Evolutionary conservation across 2,329 filamentous ascomycete genomes (phyloP).

Genomic region (Fusarium sp.): DNA sequence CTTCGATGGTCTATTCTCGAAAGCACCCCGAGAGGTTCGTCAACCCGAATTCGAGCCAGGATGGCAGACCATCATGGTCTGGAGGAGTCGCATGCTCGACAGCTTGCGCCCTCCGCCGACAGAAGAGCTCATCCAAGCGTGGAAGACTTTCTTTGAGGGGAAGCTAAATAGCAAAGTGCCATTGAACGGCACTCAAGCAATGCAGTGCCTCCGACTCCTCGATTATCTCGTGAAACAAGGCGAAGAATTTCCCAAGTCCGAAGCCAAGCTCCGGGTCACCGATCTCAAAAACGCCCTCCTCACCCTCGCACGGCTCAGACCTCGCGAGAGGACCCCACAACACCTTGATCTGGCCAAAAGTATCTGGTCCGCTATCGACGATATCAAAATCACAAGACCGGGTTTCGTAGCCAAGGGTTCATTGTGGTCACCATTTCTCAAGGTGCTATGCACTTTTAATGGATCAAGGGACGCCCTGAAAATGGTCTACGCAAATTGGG

Average conservation of each 20-base stretch:
- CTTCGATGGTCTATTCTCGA: constrained; percentile 72
- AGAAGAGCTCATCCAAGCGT: constrained; percentile 75
- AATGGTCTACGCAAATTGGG: constrained; percentile 56
- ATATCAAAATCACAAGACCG: constrained; percentile 42
- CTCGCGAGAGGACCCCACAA: constrained; percentile 60
- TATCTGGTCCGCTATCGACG: constrained; percentile 55
- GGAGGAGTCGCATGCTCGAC: constrained; percentile 74
- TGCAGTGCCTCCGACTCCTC: constrained; percentile 69
- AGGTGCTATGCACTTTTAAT: constrained; percentile 67
- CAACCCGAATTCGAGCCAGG: constrained; percentile 78
- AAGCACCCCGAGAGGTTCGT: constrained; percentile 71
- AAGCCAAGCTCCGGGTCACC: constrained; percentile 53
- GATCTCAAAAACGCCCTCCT: constrained; percentile 59
- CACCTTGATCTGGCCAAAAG: constrained; percentile 64
- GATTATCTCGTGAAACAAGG: constrained; percentile 66
- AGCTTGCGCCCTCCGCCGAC: constrained; percentile 75
- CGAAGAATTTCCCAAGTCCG: constrained; percentile 19
- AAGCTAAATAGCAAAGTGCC: constrained; percentile 64
- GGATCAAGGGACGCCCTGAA: constrained; percentile 67
- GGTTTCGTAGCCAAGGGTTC: constrained; percentile 30
- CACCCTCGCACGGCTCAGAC: constrained; percentile 58
- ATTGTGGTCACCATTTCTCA: constrained; percentile 53
- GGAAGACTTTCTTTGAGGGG: constrained; percentile 73
- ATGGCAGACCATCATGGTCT: constrained; percentile 78
- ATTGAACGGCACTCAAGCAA: constrained; percentile 77